A percentile compares a stretch with the other conserved stretches of the same genome.
Evolutionary conservation across 176 grass and related monocot genomes (phyloP).

Genomic region (Aegilops bicornis): DNA sequence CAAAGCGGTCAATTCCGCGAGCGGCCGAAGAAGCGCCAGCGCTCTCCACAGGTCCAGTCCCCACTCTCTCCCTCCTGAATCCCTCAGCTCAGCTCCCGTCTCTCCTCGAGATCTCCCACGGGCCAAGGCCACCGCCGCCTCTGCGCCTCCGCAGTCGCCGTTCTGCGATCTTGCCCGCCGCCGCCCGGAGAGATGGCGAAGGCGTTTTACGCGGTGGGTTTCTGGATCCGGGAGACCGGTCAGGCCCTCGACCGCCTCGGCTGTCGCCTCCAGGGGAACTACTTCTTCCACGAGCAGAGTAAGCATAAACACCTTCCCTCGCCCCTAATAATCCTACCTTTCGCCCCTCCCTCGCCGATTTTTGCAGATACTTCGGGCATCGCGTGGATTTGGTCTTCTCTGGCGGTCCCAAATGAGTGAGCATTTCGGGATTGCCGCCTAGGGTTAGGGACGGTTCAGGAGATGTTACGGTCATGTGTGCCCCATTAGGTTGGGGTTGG

Average conservation of each 20-base stretch:
- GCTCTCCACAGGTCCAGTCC: neutral
- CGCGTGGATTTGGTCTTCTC: neutral
- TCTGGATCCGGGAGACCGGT: constrained; percentile 98
- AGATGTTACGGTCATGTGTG: neutral
- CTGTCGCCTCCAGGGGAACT: constrained; percentile 94
- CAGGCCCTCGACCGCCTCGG: constrained; percentile 93
- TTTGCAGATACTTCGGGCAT: neutral
- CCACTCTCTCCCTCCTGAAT: neutral
- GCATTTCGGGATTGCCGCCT: constrained; percentile 15
- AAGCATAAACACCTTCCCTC: constrained; percentile 11
- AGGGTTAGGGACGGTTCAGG: constrained; percentile 22
- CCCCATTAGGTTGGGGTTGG: neutral
- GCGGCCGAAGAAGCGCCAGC: constrained; percentile 16
- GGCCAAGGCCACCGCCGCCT: constrained; percentile 3
- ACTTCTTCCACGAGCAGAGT: constrained; percentile 95
- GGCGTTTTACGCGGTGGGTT: constrained; percentile 89
- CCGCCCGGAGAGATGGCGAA: constrained; percentile 56
- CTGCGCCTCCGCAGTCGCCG: neutral
- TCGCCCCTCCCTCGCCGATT: neutral
- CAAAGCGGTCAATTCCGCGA: constrained; percentile 10
- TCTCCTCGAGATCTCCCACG: constrained; percentile 44
- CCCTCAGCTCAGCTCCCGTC: neutral
- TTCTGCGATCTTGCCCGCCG: neutral
- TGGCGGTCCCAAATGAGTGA: neutral
- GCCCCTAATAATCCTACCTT: neutral